Base-by-base conservation (phyloP, 257 asterid genomes). In the Penstemon barbatus region DNA sequence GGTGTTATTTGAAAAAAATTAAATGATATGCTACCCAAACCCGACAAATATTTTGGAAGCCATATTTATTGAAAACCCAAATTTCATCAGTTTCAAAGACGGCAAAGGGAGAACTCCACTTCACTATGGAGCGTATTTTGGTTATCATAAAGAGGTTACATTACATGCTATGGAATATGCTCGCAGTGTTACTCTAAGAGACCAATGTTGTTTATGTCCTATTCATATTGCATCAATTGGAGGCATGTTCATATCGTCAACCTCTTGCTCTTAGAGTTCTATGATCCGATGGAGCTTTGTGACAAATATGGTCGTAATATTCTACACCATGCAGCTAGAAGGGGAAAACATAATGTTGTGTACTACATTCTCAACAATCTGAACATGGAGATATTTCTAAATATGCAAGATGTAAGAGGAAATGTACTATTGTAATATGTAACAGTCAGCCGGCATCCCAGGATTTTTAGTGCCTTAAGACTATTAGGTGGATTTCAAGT, bases 271-370 rank as follows among this genome's bases (percentile, higher is more conserved):
- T 76, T 72, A 48, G 56, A 58, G 13, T 70, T 82, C 61, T 87
- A 85, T 44, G 89, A 84, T 68, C 70, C 72, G 36, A 71, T 74
- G 63, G 85, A 84, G 62, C 70, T 81, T 19, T 72, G 79, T 59
- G 73, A 79, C 46, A 52, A 40, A 50, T 82, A 80, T 43, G 72
- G 79, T 40, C 87, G 75, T 65, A 81, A 79, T 66, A 71, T 84
- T 42, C 63, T 84, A 19, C 87, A 84, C 40, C 33, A 25, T 25
- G 18, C 18, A 15, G 18, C 18, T 15, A 15, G 18, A 15, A 15
- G 18, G 18, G 18, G 18, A 15, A 15, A 15, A 15, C 18, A 15
- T 15, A 15, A 15, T 15, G 18, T 15, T 15, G 18, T 15, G 18
- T 15, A 15, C 18, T 15, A 15, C 18, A 15, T 15, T 15, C 18